Evolutionary conservation across 2,329 filamentous ascomycete species (phyloP).

Genomic region (Sporothrix euskadiensis): DNA sequence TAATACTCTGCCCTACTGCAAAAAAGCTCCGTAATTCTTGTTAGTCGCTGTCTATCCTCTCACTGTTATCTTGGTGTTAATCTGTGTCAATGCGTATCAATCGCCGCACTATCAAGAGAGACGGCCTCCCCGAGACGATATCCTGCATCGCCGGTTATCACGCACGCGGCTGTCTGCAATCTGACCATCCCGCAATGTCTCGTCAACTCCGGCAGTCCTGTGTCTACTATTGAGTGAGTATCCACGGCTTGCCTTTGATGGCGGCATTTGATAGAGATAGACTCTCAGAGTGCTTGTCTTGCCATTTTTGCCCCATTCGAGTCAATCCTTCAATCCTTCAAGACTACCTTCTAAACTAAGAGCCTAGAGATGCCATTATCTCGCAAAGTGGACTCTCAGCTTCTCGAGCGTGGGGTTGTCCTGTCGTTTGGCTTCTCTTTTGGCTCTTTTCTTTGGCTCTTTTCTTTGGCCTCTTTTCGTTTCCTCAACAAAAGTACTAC

Average conservation of each 20-base stretch:
- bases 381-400: neutral
- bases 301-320: neutral
- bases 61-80: neutral
- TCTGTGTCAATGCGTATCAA: too few relatives aligned
- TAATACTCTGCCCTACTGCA: neutral
- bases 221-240: neutral
- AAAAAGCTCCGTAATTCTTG: neutral
- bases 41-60: neutral
- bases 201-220: constrained; percentile 5
- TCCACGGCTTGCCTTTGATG: neutral
- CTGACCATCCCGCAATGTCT: neutral
- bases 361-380: neutral
- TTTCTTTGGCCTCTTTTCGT: neutral
- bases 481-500: neutral
- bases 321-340: neutral
- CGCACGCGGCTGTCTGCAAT: constrained; percentile 4
- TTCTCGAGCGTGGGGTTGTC: neutral
- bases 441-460: neutral
- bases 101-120: neutral
- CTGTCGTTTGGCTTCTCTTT: neutral
- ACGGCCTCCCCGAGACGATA: constrained; percentile 1
- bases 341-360: neutral
- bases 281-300: neutral
- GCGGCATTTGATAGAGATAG: neutral
- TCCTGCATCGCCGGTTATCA: neutral